These are phyloP conservation scores for Ophiognomonia clavigignenti-juglandacearum DNA, from an alignment of 2,329 filamentous ascomycete species.

Conservation along the genomic window DNA sequence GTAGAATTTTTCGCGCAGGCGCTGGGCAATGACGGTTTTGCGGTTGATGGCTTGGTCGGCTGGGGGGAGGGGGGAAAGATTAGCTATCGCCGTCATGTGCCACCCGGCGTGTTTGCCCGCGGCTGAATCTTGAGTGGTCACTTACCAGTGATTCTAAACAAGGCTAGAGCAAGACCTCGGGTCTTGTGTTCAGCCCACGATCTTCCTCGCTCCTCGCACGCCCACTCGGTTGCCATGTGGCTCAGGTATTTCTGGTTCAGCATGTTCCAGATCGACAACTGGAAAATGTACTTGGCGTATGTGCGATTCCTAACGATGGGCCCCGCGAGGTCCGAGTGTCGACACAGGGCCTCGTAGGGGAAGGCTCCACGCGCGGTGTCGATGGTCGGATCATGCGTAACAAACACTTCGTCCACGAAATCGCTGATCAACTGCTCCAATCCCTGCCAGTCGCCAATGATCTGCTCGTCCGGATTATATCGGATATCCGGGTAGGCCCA, in stretches of 20 bases:
- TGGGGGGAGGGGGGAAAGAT: no score
- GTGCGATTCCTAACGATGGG: background rate
- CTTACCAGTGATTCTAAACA: background rate
- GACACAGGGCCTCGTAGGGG: background rate
- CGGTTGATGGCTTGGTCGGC: background rate
- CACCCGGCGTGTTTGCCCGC: no score
- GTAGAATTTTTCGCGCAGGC: background rate
- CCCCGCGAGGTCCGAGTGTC: background rate
- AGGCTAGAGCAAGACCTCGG: background rate
- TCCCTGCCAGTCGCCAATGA: background rate
- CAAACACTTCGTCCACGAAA: background rate
- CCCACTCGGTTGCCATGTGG: background rate
- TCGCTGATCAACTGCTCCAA: background rate
- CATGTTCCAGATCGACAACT: slow-evolving; percentile 4
- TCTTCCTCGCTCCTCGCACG: background rate
- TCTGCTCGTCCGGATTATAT: background rate
- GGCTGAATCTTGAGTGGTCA: no score
- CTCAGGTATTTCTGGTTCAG: background rate
- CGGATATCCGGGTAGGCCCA: background rate
- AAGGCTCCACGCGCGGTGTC: background rate
- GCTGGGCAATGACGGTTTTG: background rate
- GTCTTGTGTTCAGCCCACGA: background rate
- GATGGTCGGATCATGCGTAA: background rate
- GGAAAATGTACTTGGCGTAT: slow-evolving; percentile 2
- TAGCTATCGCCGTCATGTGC: no score